Evolutionary conservation across 78 protist species (phyloP), one percentile per base, ranked within the genome.

Genomic region (Pigoraptor vietnamica): DNA sequence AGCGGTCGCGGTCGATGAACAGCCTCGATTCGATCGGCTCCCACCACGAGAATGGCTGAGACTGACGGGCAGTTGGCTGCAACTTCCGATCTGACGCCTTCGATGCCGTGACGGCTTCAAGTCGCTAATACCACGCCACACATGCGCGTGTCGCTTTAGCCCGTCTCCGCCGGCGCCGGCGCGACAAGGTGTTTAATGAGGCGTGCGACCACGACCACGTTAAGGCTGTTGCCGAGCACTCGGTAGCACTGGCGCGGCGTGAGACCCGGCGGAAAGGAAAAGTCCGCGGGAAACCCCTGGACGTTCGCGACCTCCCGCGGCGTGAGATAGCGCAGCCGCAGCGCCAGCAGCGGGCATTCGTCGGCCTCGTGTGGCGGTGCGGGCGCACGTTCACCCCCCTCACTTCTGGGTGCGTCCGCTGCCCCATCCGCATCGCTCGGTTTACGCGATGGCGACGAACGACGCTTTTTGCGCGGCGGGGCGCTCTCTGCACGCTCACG

Each of bases 171-270:
- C n/a, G n/a, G n/a, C n/a, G n/a, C n/a, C n/a, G n/a, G 14, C 14
- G 67, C 67, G 67, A 48, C 67, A 48, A 48, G 67, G 67, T 48
- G 67, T 14, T 48, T 48, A 21, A 48, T 48, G 6, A 48, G 67
- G 6, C 67, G 67, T 14, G 67, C 6, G 33, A 87, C 93, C 23
- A 92, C 94, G 25, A 21, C 32, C 39, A 92, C 94, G 9, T 90
- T 89, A 25, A 92, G 94, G 23, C 55, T 33, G 87, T 92, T 92
- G 89, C 94, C 94, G 34, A 92, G 94, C 91, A 92, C 6, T n/a
- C 37, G 29, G 89, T 92, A 89, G 39, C 38, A 86, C 88, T 40
- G 37, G 23, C 23, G 10, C 33, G 10, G 10, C 29, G n/a, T 38
- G 1, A 89, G 24, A 10, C 32, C 25, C 0, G 39, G 9, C 35